A percentile compares a stretch with the other conserved stretches of the same genome.
Conservation (phyloP, 2,329 filamentous ascomycete genomes). For the Aphanoascus verrucosus region DNA sequence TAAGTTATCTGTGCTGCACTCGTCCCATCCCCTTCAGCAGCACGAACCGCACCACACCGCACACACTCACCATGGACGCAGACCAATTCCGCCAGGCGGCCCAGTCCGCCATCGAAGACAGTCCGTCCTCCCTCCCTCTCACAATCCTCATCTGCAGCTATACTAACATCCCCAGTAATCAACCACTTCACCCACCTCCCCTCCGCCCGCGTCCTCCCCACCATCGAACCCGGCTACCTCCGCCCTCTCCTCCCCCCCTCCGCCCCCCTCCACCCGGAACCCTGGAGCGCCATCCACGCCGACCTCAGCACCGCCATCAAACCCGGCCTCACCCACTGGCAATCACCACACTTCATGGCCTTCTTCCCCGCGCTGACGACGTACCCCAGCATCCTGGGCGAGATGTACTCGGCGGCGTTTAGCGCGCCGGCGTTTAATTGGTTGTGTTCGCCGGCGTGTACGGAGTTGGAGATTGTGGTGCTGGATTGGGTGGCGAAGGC, state of each 20-base stretch:
- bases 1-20: too few relatives aligned
- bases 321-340: constrained; percentile 89
- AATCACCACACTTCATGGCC: constrained; percentile 88
- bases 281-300: constrained; percentile 65
- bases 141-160: neutral
- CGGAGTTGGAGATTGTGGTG: constrained; percentile 85
- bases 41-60: too few relatives aligned
- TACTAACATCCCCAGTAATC: constrained; percentile 48
- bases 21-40: too few relatives aligned
- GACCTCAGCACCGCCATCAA: constrained; percentile 82
- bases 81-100: constrained; percentile 68
- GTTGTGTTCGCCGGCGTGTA: constrained; percentile 86
- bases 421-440: constrained; percentile 92
- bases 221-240: constrained; percentile 76
- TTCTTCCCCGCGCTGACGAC: constrained; percentile 80
- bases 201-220: constrained; percentile 60
- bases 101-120: constrained; percentile 69
- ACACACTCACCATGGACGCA: constrained; percentile 53
- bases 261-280: constrained; percentile 56
- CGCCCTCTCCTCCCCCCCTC: constrained; percentile 62
- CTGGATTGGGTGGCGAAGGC: constrained; percentile 82
- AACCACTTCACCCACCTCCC: constrained; percentile 70
- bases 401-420: constrained; percentile 84
- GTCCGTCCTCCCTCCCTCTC: constrained; percentile 40
- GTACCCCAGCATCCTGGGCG: constrained; percentile 75